Evolutionary conservation across 169 alveolate genomes (phyloP), one percentile per base, ranked within the genome.

Genomic region (Ichthyophthirius multifiliis): DNA sequence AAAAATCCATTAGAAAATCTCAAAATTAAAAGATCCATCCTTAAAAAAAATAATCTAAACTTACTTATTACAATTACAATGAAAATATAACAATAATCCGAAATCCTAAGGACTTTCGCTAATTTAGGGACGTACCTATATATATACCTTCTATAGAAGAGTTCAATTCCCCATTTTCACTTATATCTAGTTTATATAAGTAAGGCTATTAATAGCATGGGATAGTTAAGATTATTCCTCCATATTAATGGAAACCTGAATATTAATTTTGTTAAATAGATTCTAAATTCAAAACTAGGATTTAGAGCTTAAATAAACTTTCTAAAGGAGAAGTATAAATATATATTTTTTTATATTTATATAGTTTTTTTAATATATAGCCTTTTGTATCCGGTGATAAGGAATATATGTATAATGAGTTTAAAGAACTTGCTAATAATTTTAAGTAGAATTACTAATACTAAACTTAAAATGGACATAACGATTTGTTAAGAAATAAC

Each of bases 91-190:
- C n/a, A n/a, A n/a, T n/a, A n/a, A n/a, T n/a, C n/a, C n/a, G n/a
- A n/a, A n/a, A n/a, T n/a, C n/a, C n/a, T n/a, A n/a, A n/a, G n/a
- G 71, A 55, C 39, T 55, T 55, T 7, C 23, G 23, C 39, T 7
- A 13, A 37, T 67, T 67, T 39, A n/a, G 35, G 12, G 77, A 67
- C 13, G 77, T 37, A 10, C 77, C 77, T 67, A 67, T 67, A 41
- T 10, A 37, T 12, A 41, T 18, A 2, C 77, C 77, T 20, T 18
- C 63, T 67, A 18, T 37, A 35, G 77, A 67, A 2, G 77, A 67
- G 27, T 41, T 67, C 37, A 67, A 37, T 5, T 41, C 35, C 43
- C 77, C 77, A 5, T 67, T 67, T 18, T 37, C 5, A 39, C 77
- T 67, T 20, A 41, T 67, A 37, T 18, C 43, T 34, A 67, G 45